Percentiles rank a stretch among this genome's conserved stretches.
phyloP scores from a whole-genome alignment of 306 rosid genomes.

The Luffa aegyptiaca region DNA sequence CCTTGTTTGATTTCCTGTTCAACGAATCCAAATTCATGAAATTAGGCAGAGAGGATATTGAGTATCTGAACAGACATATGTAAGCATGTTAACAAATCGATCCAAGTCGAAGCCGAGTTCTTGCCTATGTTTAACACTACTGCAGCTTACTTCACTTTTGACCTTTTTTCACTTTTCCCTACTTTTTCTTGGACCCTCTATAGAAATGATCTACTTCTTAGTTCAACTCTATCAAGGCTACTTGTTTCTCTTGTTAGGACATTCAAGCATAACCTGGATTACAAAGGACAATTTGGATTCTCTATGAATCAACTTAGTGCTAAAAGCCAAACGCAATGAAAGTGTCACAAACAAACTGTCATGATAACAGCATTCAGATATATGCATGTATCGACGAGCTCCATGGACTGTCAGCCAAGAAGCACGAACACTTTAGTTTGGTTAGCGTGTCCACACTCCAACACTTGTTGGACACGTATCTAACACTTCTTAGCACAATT shows the following conservation, averaged over 20 bases:
- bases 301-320: background rate
- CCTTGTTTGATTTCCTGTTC: conserved; percentile 27
- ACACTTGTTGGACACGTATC: too few species aligned
- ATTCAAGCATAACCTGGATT: background rate
- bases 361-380: background rate
- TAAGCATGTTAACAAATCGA: background rate
- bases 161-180: background rate
- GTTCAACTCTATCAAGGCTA: background rate
- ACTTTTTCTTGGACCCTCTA: background rate
- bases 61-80: background rate
- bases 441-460: too few species aligned
- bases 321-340: background rate
- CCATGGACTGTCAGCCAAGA: background rate
- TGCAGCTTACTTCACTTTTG: background rate
- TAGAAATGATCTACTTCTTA: background rate
- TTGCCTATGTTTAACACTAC: background rate
- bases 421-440: too few species aligned
- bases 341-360: background rate
- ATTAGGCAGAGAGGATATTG: background rate
- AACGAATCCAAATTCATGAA: background rate
- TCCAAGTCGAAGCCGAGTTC: background rate
- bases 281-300: background rate
- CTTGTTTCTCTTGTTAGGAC: background rate
- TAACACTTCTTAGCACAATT: too few species aligned
- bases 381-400: background rate